Evolutionary conservation across 371 early-diverging fungal genomes (phyloP), one percentile per base, ranked within the genome.

Genomic region (Actinomortierella ambigua): DNA sequence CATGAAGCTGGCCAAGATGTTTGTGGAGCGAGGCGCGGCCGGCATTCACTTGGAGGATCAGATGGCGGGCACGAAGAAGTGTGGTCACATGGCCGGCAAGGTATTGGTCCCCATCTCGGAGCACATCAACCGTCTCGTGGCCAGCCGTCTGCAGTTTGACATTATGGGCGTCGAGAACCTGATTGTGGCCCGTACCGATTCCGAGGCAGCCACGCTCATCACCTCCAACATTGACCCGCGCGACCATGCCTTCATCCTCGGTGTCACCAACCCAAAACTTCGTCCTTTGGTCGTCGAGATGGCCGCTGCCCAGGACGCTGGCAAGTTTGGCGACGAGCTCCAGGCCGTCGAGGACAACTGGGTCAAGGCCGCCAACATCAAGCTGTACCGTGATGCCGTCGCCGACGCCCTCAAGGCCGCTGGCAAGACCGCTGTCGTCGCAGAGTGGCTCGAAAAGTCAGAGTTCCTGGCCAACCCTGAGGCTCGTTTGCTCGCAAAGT

Each of bases 41-140:
- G 91, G 92, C 63, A 88, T 95, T 69, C 95, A 95, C 73, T 81
- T 97, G 54, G 99, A 98, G 79, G 99, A 98, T 80, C 94, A 93
- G 79, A 91, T 94, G 54, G 91, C 98, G 15, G 91, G 93, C 57
- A 96, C 96, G 64, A 98, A 98, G 77, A 98, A 98, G 87, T 98
- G 99, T 80, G 98, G 99, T 20, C 99, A 98, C 82, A 96, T 98
- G 97, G 98, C 97, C 51, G 98, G 98, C 65, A 98, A 98, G 80
- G 99, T 98, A 23, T 82, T 98, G 26, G 99, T 98, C 11, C 97
- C 99, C 29, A 93, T 95, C 51, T 87, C 90, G 20, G 98, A 98
- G 77, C 99, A 98, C 83, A 97, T 98, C 82, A 96, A 94, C 86
- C 93, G 99, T 54, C 82, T 98, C 54, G 90, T 97, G 26, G 98